A percentile compares a stretch with the other conserved stretches of the same genome.
phyloP scores from a whole-genome alignment of 1,284 basidiomycete genomes.

The Moesziomyces globuligerus region DNA sequence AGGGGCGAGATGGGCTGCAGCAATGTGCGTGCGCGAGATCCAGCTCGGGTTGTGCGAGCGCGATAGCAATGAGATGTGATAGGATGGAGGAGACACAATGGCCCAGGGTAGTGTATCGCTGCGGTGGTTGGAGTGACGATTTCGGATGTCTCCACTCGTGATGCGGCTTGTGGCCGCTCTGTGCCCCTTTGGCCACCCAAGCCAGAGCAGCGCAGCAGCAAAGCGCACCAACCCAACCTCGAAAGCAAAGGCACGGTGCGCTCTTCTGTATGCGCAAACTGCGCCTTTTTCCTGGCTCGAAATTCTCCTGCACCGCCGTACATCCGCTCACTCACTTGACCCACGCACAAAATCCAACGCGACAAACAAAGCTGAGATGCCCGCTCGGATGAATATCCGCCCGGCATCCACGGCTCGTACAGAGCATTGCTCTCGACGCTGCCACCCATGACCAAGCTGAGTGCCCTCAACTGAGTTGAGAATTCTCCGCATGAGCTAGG shows the following conservation, averaged over 20 bases:
- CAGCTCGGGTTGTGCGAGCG: not conserved
- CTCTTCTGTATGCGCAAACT: not conserved
- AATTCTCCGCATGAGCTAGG: not conserved
- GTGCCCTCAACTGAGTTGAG: too few relatives aligned
- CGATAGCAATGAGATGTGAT: not conserved
- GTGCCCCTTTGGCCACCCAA: constrained; percentile 4
- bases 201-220: not conserved
- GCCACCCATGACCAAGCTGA: not conserved
- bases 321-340: too few relatives aligned
- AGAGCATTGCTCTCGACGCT: not conserved
- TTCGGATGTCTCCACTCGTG: constrained; percentile 27
- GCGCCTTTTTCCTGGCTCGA: not conserved
- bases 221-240: not conserved
- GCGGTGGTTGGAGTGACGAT: not conserved
- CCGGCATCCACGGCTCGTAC: not conserved
- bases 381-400: not conserved
- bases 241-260: not conserved
- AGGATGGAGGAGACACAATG: constrained; percentile 1
- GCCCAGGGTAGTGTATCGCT: not conserved
- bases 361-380: not conserved
- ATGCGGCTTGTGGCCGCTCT: not conserved
- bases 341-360: not conserved
- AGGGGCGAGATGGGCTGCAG: not conserved
- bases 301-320: too few relatives aligned
- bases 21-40: not conserved